Base-by-base conservation (phyloP, 164 flowering plant genomes). In the Vitis amurensis region DNA sequence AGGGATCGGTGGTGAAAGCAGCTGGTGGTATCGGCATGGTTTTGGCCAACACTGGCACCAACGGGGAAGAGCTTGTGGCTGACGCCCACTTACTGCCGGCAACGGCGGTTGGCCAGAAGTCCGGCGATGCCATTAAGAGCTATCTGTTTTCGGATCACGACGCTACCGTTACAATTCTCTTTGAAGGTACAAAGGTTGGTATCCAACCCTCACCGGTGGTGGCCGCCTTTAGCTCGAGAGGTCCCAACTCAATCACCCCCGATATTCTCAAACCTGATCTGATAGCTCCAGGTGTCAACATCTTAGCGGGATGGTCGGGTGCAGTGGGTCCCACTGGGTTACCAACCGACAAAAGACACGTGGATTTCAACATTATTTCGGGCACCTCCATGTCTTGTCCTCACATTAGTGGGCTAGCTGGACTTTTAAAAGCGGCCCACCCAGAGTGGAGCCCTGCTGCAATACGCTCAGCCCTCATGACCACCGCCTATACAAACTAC, bases 361-460 rank as follows among this genome's bases (percentile, higher is more conserved):
- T 89, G 68, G 81, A 37, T 3, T 89, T 85, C 83, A 89, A 87
- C 80, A 88, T 88, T n/a, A 83, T 88, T 13, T 88, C 92, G 0
- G 92, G 92, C 6, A 88, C 92, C 2, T 89, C 93, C 1, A 89
- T 89, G 93, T 89, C 93, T 0, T 89, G 93, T 71, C 93, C 93
- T 0, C 93, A 89, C 75, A 89, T 89, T 11, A 89, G 93, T 64
- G 93, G 93, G 30, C 78, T 89, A 2, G 89, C 91, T 8, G 93
- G 87, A 9, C 65, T 89, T 27, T 56, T 89, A 11, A 82, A 84
- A 61, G 86, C 73, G 1, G 89, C 85, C 7, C 93, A 87, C 56
- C 89, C 87, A 0, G 88, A 85, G 0, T 89, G 93, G 93, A 87
- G 91, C 79, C 93, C 93, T 0, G 88, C 88, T 1, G 91, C 93